phyloP scores from a whole-genome alignment of 2,329 filamentous ascomycete genomes.

The Hymenoscyphus albidus region DNA sequence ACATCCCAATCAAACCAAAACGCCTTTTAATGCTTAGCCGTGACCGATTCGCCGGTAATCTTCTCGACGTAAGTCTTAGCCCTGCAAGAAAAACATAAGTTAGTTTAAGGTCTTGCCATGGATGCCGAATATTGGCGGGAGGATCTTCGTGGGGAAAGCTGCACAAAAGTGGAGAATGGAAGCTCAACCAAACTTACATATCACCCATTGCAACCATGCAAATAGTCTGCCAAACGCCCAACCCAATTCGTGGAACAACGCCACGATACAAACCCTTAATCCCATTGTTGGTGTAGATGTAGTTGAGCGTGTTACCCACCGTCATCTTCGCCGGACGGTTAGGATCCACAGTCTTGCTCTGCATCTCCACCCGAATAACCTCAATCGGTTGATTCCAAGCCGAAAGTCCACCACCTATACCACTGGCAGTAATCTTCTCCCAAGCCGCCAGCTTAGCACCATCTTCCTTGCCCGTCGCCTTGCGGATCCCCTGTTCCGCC shows the following conservation, averaged over 20 bases:
- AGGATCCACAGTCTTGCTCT: slow-evolving; percentile 96
- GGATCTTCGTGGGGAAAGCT: not conserved
- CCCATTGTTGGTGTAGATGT: slow-evolving; percentile 90
- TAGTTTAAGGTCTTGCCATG: slow-evolving; percentile 10
- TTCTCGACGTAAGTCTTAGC: slow-evolving; percentile 66
- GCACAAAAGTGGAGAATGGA: not conserved
- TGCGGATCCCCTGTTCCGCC: slow-evolving; percentile 84
- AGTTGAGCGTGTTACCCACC: slow-evolving; percentile 76
- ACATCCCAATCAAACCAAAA: slow-evolving; percentile 15
- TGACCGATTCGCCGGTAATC: slow-evolving; percentile 59
- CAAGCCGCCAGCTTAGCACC: slow-evolving; percentile 69
- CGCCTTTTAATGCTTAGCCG: slow-evolving; percentile 62
- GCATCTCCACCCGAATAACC: slow-evolving; percentile 99
- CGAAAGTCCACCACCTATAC: slow-evolving; percentile 85
- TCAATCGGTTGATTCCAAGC: slow-evolving; percentile 99
- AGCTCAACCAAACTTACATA: slow-evolving; percentile 62
- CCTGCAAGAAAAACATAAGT: slow-evolving; percentile 42
- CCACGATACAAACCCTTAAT: slow-evolving; percentile 92
- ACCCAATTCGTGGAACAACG: slow-evolving; percentile 87
- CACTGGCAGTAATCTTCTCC: slow-evolving; percentile 87
- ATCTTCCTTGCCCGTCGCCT: slow-evolving; percentile 71
- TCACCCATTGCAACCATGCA: slow-evolving; percentile 99
- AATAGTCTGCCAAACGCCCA: slow-evolving; percentile 98
- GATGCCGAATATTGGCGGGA: not conserved
- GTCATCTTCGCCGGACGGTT: slow-evolving; percentile 99